Percentiles rank a stretch among this genome's conserved stretches.
These are phyloP conservation scores for Phytophthora niederhauseri DNA, from an alignment of 352 stramenopile species.

Conservation along the genomic window DNA sequence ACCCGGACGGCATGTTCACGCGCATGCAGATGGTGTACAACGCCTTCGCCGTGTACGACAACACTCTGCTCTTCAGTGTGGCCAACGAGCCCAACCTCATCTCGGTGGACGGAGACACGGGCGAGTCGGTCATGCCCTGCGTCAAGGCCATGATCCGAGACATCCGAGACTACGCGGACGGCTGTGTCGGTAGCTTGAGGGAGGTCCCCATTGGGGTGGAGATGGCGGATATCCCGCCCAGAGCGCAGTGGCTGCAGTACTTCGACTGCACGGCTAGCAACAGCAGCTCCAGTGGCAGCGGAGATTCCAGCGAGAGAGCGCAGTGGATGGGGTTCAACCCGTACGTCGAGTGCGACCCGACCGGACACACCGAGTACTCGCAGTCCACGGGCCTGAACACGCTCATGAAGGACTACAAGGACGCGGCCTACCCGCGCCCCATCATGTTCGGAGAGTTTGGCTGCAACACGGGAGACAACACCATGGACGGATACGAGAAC, in stretches of 20 bases:
- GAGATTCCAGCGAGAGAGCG: constrained; percentile 39
- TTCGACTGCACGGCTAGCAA: constrained; percentile 67
- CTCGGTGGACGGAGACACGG: constrained; percentile 40
- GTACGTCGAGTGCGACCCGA: constrained; percentile 65
- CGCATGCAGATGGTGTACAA: constrained; percentile 76
- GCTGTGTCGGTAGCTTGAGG: constrained; percentile 47
- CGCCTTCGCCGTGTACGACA: constrained; percentile 76
- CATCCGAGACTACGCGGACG: constrained; percentile 50
- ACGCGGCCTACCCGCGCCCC: constrained; percentile 50
- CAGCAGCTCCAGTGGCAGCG: constrained; percentile 27
- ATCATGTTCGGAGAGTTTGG: constrained; percentile 80
- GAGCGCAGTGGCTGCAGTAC: constrained; percentile 70
- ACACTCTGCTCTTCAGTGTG: constrained; percentile 67
- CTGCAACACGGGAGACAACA: constrained; percentile 68
- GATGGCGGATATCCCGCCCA: constrained; percentile 69
- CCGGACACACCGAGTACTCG: constrained; percentile 46
- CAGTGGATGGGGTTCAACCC: constrained; percentile 62
- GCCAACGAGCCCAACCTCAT: constrained; percentile 77
- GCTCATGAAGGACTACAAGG: constrained; percentile 65
- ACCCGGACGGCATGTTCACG: constrained; percentile 55
- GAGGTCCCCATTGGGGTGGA: constrained; percentile 76
- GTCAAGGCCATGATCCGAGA: constrained; percentile 78
- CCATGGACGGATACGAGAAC: constrained; percentile 63
- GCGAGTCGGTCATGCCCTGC: constrained; percentile 59
- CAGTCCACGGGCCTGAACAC: constrained; percentile 55